Base-by-base conservation (phyloP, 1,284 basidiomycete genomes). In the Pseudozyma sp. region DNA sequence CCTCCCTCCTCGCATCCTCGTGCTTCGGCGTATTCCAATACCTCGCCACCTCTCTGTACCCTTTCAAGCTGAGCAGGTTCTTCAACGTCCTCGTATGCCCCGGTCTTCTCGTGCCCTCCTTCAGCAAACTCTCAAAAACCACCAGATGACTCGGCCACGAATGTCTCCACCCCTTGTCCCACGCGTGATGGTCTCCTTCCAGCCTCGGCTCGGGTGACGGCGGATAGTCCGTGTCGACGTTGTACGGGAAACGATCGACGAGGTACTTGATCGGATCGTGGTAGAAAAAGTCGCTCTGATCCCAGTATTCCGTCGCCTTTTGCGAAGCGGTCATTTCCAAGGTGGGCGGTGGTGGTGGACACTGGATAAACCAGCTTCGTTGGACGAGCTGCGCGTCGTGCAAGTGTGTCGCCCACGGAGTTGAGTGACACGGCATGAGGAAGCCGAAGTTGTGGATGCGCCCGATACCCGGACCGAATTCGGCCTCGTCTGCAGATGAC, bases 391-490 rank as follows among this genome's bases (percentile, higher is more conserved):
- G 54, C 16, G 24, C n/a, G 11, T 59, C 47, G 81, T 99, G 96
- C 19, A 99, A 85, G 84, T 94, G 92, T 5, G 94, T 91, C 80
- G 94, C 92, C 88, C 94, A 96, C 3, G 96, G 96, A 0, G 92
- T 94, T n/a, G 94, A 97, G 86, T 99, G 97, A 77, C 97, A 99
- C 4, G 97, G 97, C 92, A 94, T 96, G 17, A 98, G 86, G 68
- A 94, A 91, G 1, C 92, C 94, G 14, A 97, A 85, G 8, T 90
- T 89, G 86, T 17, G 86, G 75, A 19, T 84, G 62, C 66, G 9
- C 52, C 66, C 58, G 74, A 54, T 33, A 65, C 19, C 59, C 17
- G 24, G 70, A 1, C 58, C 54, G 2, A 49, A 61, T 30, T 58
- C 68, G 42, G 35, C 46, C 56, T 16, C 80, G 73, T 44, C 89